Conservation (phyloP, 2,329 filamentous ascomycete genomes). For the Fusarium metavorans region DNA sequence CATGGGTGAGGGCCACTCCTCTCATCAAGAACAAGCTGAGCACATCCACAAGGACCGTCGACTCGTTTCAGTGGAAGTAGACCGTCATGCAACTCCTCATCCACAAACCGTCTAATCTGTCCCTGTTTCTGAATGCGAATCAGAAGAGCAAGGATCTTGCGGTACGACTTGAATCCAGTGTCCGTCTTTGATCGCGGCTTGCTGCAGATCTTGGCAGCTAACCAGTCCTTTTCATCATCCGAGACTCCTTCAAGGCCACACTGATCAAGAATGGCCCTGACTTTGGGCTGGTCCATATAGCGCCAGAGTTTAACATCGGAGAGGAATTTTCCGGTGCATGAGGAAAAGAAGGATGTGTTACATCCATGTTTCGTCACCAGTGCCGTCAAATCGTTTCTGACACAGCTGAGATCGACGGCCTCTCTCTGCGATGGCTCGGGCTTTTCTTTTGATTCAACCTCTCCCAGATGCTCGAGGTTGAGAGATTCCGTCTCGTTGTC, state of each 20-base stretch:
- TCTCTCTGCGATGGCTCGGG: not conserved
- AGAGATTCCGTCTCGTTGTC: not conserved
- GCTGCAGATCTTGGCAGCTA: not conserved
- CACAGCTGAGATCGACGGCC: not conserved
- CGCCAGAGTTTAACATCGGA: constrained; percentile 3
- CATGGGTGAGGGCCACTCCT: not conserved
- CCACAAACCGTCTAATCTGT: not conserved
- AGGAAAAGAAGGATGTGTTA: not conserved
- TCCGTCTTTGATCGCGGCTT: not conserved
- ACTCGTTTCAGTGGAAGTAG: not conserved
- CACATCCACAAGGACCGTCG: not conserved
- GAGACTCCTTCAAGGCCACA: not conserved
- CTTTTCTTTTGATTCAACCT: not conserved
- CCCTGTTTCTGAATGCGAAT: not conserved
- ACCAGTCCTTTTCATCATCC: not conserved
- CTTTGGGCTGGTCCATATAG: not conserved
- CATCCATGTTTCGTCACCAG: not conserved
- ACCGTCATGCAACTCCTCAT: not conserved
- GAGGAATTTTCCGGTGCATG: not conserved
- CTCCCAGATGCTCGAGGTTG: not conserved
- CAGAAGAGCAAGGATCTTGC: not conserved
- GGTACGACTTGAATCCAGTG: not conserved
- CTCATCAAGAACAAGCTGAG: not conserved
- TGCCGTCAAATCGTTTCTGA: not conserved
- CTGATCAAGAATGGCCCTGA: not conserved